These are phyloP conservation scores for Entomortierella beljakovae DNA, from an alignment of 192 early-diverging fungal genomes.

Conservation along the genomic window DNA sequence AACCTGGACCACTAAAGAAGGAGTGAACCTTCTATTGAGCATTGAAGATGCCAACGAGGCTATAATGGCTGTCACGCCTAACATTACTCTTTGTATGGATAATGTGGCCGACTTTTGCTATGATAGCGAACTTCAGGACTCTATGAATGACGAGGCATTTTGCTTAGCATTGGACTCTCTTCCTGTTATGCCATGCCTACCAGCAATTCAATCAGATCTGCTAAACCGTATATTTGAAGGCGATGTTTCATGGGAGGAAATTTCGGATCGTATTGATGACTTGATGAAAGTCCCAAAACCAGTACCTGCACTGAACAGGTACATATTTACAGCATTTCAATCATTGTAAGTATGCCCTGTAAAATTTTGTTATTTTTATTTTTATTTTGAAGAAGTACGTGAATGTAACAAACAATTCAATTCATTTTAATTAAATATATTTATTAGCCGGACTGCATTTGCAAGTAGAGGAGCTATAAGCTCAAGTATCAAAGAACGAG, in stretches of 20 bases:
- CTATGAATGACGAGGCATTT: slow-evolving; percentile 10
- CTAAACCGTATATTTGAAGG: slow-evolving; percentile 16
- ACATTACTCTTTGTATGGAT: slow-evolving; percentile 16
- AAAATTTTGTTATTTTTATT: not conserved
- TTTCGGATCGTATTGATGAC: slow-evolving; percentile 26
- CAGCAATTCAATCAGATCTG: slow-evolving; percentile 10
- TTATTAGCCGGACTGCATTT: slow-evolving; percentile 15
- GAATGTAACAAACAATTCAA: too few species aligned
- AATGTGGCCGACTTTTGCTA: slow-evolving; percentile 31
- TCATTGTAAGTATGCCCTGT: slow-evolving; percentile 7
- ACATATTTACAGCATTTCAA: slow-evolving; percentile 25
- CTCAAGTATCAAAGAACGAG: slow-evolving; percentile 19
- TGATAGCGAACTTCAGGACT: slow-evolving; percentile 17
- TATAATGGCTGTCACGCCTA: not conserved
- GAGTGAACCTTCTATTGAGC: not conserved
- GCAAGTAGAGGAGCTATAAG: slow-evolving; percentile 9
- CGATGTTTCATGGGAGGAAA: not conserved
- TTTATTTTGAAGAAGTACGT: too few species aligned
- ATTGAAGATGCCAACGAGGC: slow-evolving; percentile 2
- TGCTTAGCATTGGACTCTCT: not conserved
- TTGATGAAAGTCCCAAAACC: slow-evolving; percentile 27
- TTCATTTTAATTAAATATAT: not conserved
- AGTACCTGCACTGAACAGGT: slow-evolving; percentile 25
- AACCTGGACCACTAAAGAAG: not conserved
- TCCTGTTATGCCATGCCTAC: slow-evolving; percentile 10